Evolutionary conservation across 2,329 filamentous ascomycete genomes (phyloP).

Genomic region (Scedosporium minutisporum): DNA sequence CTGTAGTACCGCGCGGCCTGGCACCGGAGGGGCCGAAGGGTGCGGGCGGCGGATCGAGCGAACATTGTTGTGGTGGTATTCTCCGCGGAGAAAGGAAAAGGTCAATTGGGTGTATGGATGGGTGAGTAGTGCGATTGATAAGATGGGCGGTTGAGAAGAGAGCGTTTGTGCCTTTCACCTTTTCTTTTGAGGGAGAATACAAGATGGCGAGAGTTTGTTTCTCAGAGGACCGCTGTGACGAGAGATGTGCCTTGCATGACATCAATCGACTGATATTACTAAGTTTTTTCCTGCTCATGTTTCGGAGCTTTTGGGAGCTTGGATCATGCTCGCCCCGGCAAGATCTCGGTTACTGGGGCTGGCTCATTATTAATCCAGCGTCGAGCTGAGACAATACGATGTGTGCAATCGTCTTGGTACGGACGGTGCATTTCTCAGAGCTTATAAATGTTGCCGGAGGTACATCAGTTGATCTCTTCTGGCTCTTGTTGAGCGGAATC

Average conservation of each 20-base stretch:
- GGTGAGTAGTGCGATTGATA: background rate
- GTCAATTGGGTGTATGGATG: background rate
- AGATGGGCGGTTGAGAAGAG: background rate
- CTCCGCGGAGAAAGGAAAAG: background rate
- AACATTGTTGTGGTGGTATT: constrained; percentile 40
- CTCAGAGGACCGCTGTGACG: background rate
- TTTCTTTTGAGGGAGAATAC: background rate
- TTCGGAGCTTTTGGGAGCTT: background rate
- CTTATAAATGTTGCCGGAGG: no score
- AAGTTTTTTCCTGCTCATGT: background rate
- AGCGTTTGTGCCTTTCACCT: background rate
- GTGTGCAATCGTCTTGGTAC: no score
- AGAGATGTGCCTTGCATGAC: background rate
- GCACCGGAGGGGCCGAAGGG: constrained; percentile 51
- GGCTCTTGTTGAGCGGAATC: no score
- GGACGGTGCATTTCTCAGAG: no score
- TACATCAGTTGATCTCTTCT: no score
- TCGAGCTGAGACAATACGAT: no score
- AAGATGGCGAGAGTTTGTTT: background rate
- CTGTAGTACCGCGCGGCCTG: constrained; percentile 56
- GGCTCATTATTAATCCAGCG: no score
- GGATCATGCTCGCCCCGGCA: background rate
- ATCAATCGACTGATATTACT: background rate
- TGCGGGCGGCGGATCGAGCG: constrained; percentile 54
- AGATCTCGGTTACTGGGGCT: background rate